phyloP scores from a whole-genome alignment of 2,329 filamentous ascomycete species.

The Xylariaceae sp. region DNA sequence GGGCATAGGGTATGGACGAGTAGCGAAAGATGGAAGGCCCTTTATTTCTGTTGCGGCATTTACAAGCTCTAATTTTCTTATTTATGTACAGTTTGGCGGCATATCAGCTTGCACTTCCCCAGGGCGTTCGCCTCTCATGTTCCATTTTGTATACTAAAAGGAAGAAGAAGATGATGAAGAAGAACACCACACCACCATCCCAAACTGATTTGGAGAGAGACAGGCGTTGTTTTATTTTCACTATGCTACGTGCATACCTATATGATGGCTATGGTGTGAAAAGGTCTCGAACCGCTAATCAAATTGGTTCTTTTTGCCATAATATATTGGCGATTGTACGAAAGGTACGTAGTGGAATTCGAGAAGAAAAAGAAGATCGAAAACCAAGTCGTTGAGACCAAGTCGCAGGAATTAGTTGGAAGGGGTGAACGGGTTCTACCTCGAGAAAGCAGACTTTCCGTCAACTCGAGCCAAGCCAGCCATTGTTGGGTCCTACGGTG shows the following conservation, averaged over 20 bases:
- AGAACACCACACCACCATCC: too few species aligned
- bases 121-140: conserved; percentile 17
- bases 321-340: conserved; percentile 15
- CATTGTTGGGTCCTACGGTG: not conserved
- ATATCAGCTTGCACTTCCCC: conserved; percentile 19
- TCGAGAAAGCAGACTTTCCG: conserved; percentile 11
- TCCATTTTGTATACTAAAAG: conserved; percentile 24
- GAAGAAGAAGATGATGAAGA: too few species aligned
- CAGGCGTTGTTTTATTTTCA: conserved; percentile 3
- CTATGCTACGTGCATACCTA: conserved; percentile 16
- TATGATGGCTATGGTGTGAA: too few species aligned
- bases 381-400: conserved; percentile 1
- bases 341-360: conserved; percentile 14
- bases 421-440: conserved; percentile 12
- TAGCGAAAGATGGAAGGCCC: conserved; percentile 11
- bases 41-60: conserved; percentile 19
- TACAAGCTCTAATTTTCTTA: conserved; percentile 19
- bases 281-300: too few species aligned
- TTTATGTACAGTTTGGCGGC: conserved; percentile 12
- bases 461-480: not conserved
- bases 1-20: conserved; percentile 18
- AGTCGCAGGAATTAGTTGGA: conserved; percentile 7
- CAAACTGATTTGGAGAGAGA: not conserved
- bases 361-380: not conserved
- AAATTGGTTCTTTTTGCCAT: too few species aligned